Evolutionary conservation across 345 rosid species (phyloP).

Genomic region (Geranium brycei): DNA sequence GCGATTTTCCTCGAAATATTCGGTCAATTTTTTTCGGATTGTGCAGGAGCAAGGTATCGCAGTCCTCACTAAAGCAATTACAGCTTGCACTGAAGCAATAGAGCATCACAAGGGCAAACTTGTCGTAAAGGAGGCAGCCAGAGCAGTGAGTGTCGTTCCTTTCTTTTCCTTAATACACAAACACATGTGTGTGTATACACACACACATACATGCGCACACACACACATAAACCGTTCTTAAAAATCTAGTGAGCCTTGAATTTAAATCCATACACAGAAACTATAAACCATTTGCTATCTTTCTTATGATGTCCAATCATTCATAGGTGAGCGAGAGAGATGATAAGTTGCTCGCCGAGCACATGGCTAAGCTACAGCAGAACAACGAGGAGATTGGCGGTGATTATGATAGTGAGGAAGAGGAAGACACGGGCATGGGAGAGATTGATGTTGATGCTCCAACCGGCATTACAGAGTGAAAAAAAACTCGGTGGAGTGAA

Average conservation of each 20-base stretch:
- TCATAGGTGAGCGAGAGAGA: slow-evolving; percentile 97
- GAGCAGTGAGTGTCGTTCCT: slow-evolving; percentile 63
- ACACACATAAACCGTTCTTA: too few species aligned
- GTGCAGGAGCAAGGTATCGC: slow-evolving; percentile 89
- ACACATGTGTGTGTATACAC: too few species aligned
- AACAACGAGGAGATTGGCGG: slow-evolving; percentile 87
- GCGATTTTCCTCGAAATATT: background rate
- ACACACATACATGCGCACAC: too few species aligned
- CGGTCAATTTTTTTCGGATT: slow-evolving; percentile 2
- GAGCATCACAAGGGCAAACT: slow-evolving; percentile 87
- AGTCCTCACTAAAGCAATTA: slow-evolving; percentile 59
- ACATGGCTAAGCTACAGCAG: slow-evolving; percentile 71
- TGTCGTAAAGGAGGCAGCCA: slow-evolving; percentile 65
- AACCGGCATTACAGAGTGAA: slow-evolving; percentile 51
- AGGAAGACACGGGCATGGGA: slow-evolving; percentile 93
- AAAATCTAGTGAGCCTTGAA: too few species aligned
- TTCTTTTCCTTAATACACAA: background rate
- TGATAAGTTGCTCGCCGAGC: slow-evolving; percentile 86
- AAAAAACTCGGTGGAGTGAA: background rate
- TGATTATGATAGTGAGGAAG: slow-evolving; percentile 92
- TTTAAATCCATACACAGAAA: too few species aligned
- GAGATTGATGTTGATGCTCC: slow-evolving; percentile 58
- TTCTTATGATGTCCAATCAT: slow-evolving; percentile 4
- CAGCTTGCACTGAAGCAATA: slow-evolving; percentile 66
- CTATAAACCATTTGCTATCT: too few species aligned